Conservation (phyloP, 1,284 basidiomycete species). For the Naganishia albida region DNA sequence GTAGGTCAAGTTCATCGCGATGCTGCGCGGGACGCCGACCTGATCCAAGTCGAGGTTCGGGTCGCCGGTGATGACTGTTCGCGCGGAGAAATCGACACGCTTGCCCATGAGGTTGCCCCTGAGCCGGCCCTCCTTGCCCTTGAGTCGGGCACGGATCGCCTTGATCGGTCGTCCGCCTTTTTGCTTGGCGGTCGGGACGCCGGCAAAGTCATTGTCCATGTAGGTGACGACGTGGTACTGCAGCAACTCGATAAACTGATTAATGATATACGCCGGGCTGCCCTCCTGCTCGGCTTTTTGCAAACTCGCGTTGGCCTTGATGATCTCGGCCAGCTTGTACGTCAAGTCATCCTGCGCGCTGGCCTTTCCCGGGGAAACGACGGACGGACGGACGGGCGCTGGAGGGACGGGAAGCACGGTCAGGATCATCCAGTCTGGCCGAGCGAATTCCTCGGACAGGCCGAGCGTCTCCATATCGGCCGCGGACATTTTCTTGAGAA, state of each 20-base stretch:
- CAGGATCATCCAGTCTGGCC: constrained; percentile 99
- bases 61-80: constrained; percentile 99
- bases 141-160: constrained; percentile 94
- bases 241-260: constrained; percentile 93
- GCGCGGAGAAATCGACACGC: constrained; percentile 98
- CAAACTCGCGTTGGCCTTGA: constrained; percentile 91
- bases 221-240: constrained; percentile 98
- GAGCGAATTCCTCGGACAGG: constrained; percentile 90
- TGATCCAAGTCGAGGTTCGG: constrained; percentile 96
- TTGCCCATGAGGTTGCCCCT: constrained; percentile 99
- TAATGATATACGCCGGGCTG: constrained; percentile 91
- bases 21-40: constrained; percentile 95
- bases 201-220: constrained; percentile 99
- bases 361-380: constrained; percentile 91
- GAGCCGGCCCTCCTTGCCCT: constrained; percentile 97
- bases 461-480: constrained; percentile 89
- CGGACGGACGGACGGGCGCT: constrained; percentile 95
- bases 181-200: constrained; percentile 94
- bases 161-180: constrained; percentile 98
- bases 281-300: constrained; percentile 94
- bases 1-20: constrained; percentile 97
- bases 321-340: constrained; percentile 96
- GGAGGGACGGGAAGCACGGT: constrained; percentile 97
- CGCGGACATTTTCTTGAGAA: constrained; percentile 89
- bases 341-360: constrained; percentile 99